These are phyloP conservation scores for Sugiyamaella chiloensis DNA, from an alignment of 805 yeast species.

Conservation along the genomic window DNA sequence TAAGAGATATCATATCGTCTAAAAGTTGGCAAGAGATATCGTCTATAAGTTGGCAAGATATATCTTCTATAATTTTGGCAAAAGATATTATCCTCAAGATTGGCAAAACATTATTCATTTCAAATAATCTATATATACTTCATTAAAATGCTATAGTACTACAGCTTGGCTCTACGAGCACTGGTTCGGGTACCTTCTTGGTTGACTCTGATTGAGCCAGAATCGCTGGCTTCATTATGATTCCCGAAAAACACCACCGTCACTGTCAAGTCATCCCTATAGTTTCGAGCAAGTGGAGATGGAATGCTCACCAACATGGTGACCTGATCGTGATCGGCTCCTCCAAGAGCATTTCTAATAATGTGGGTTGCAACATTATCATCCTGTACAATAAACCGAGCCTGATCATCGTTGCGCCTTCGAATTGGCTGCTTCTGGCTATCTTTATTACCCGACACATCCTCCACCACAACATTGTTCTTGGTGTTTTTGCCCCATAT, in stretches of 20 bases:
- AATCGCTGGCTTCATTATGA: slow-evolving; percentile 21
- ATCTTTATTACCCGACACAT: slow-evolving; percentile 45
- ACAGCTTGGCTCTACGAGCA: slow-evolving; percentile 6
- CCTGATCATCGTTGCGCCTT: slow-evolving; percentile 30
- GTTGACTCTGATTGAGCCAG: slow-evolving; percentile 32
- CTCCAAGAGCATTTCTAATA: slow-evolving; percentile 89
- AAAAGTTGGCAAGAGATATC: no score
- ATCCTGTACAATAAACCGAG: slow-evolving; percentile 55
- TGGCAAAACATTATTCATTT: no score
- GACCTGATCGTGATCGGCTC: slow-evolving; percentile 82
- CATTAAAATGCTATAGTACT: no score
- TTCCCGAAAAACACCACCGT: slow-evolving; percentile 91
- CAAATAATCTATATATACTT: no score
- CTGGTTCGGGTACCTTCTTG: slow-evolving; percentile 27
- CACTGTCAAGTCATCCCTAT: slow-evolving; percentile 94
- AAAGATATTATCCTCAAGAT: no score
- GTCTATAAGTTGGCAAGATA: no score
- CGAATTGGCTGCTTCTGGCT: slow-evolving; percentile 71
- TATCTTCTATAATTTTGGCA: no score
- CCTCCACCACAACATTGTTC: slow-evolving; percentile 29
- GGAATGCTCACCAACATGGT: slow-evolving; percentile 88
- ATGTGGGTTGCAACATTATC: slow-evolving; percentile 88
- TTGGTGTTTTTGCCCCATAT: slow-evolving; percentile 5
- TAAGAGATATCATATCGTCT: no score
- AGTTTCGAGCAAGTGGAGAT: slow-evolving; percentile 82